Percentiles rank a stretch among this genome's conserved stretches.
Conservation (phyloP, 73 alveolate species). For the Paramecium bursaria region DNA sequence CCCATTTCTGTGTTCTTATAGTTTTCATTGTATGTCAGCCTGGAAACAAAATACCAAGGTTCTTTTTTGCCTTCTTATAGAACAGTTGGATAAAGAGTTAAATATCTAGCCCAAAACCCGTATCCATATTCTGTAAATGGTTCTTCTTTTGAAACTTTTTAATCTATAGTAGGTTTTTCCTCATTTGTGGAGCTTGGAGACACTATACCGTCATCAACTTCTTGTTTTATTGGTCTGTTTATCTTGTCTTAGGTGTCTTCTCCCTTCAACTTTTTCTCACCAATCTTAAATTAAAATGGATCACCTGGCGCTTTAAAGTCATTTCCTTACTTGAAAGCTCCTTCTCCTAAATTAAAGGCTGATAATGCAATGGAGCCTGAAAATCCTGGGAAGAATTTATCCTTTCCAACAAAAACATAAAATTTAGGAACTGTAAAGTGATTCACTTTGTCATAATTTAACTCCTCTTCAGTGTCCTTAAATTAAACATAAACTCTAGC, state of each 20-base stretch:
- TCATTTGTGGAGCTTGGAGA: background rate
- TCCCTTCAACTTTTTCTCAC: too few species aligned
- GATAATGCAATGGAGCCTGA: background rate
- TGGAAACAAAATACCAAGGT: conserved; percentile 53
- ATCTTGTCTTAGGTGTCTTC: too few species aligned
- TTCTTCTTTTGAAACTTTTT: background rate
- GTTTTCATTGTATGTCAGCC: conserved; percentile 34
- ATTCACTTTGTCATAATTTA: conserved; percentile 24
- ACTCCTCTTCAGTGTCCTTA: conserved; percentile 11
- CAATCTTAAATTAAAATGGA: too few species aligned
- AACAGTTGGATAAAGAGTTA: conserved; percentile 14
- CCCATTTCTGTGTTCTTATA: conserved; percentile 55
- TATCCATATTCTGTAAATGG: conserved; percentile 1
- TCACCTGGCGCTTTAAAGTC: too few species aligned
- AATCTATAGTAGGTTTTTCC: background rate
- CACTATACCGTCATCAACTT: background rate
- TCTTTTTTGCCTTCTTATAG: conserved; percentile 32
- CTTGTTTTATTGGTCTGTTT: too few species aligned
- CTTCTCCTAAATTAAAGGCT: conserved; percentile 36
- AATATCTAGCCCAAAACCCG: conserved; percentile 53
- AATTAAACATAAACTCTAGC: conserved; percentile 43
- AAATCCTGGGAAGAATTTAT: conserved; percentile 40
- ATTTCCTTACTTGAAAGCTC: conserved; percentile 37
- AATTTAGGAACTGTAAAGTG: conserved; percentile 50
- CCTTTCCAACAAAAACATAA: conserved; percentile 44